Percentiles rank a stretch among this genome's conserved stretches.
Evolutionary conservation across 2,329 filamentous ascomycete genomes (phyloP).

Genomic region (Pseudogymnoascus sp.): DNA sequence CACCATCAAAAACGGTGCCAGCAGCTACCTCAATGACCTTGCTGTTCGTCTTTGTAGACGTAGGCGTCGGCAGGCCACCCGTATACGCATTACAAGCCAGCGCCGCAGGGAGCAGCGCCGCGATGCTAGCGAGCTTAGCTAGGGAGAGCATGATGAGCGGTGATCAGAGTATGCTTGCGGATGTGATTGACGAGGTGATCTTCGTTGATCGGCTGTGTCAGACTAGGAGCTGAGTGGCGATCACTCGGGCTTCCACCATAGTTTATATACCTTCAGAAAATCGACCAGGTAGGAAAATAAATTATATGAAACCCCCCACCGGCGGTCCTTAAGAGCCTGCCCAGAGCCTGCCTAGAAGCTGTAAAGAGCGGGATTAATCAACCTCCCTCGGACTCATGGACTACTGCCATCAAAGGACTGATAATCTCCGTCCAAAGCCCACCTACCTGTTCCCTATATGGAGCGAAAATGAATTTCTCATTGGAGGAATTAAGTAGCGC

Average conservation of each 20-base stretch:
- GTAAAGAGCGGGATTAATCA: background rate
- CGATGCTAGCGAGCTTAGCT: constrained; percentile 14
- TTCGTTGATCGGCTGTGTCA: background rate
- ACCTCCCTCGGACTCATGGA: background rate
- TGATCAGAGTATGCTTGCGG: background rate
- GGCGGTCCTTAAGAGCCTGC: background rate
- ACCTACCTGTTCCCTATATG: background rate
- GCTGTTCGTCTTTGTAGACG: constrained; percentile 24
- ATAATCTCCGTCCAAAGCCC: background rate
- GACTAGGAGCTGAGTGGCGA: background rate
- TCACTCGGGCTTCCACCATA: background rate
- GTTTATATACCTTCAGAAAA: background rate
- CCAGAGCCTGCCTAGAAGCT: background rate
- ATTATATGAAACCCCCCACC: background rate
- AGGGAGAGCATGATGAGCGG: background rate
- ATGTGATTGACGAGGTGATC: background rate
- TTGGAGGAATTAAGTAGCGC: background rate
- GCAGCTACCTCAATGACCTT: constrained; percentile 28
- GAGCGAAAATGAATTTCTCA: background rate
- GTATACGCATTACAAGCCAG: constrained; percentile 28
- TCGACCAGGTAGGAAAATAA: background rate
- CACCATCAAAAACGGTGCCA: constrained; percentile 29
- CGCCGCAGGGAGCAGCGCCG: constrained; percentile 23
- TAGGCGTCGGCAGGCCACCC: constrained; percentile 27
- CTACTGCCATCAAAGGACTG: background rate